Conservation (phyloP, 306 rosid genomes). For the Trichosanthes cucumerina region DNA sequence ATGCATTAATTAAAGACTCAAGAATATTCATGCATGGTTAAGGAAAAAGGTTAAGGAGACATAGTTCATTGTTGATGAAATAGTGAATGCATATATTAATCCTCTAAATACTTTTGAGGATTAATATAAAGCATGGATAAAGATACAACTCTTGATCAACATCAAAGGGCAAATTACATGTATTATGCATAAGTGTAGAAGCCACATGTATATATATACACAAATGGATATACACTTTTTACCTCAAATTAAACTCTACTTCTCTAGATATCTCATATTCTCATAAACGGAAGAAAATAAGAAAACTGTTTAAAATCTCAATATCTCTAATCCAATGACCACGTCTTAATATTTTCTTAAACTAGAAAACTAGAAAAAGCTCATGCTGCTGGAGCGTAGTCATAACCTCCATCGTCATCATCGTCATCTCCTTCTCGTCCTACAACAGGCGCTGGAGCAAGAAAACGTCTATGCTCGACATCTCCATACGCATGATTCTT, state of each 20-base stretch:
- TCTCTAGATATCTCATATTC: no score
- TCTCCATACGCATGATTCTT: not conserved
- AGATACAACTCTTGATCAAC: not conserved
- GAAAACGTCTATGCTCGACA: not conserved
- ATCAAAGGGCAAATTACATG: not conserved
- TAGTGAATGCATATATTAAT: not conserved
- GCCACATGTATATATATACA: no score
- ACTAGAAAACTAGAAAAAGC: not conserved
- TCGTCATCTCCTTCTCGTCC: conserved; percentile 1
- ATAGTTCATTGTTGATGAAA: not conserved
- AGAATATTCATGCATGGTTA: not conserved
- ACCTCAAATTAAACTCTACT: not conserved
- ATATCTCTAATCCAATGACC: not conserved
- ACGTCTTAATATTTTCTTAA: not conserved
- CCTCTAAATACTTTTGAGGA: not conserved
- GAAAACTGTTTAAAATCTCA: not conserved
- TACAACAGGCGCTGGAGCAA: not conserved
- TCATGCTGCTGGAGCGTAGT: conserved; percentile 8
- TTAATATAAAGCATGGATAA: not conserved
- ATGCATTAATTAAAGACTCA: not conserved
- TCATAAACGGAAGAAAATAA: no score
- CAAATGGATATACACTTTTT: no score
- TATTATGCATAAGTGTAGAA: no score
- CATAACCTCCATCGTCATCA: not conserved
- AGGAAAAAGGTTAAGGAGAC: not conserved